Percentiles rank a stretch among this genome's conserved stretches.
Conservation (phyloP, 805 yeast species). For the Starmerella bacillaris region DNA sequence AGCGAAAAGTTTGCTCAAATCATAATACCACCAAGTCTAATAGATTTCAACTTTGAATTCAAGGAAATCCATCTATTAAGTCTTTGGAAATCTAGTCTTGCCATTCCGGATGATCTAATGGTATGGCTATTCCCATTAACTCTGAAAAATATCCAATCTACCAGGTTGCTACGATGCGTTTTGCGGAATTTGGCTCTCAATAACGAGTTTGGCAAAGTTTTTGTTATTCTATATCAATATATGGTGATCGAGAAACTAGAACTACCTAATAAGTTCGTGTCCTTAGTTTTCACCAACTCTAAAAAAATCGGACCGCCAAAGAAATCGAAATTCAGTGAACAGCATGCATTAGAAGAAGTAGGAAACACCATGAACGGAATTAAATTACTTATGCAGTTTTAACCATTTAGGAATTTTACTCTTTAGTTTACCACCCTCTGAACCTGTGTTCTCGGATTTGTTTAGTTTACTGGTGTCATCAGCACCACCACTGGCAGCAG, state of each 20-base stretch:
- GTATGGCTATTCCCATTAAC: constrained; percentile 13
- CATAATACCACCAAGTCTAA: constrained; percentile 7
- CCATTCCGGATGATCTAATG: no score
- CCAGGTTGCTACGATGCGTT: constrained; percentile 9
- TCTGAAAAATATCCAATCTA: not conserved
- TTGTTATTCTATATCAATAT: no score
- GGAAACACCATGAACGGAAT: no score
- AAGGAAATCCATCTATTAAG: constrained; percentile 6
- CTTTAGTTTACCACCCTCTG: not conserved
- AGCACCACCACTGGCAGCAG: not conserved
- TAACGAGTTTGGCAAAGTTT: no score
- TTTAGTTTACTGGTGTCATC: not conserved
- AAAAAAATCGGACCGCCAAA: no score
- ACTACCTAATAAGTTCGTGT: no score
- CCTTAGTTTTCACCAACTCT: no score
- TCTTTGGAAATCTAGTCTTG: constrained; percentile 11
- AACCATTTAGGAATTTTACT: constrained; percentile 17
- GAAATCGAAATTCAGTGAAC: no score
- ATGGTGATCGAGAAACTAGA: no score
- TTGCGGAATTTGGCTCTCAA: no score
- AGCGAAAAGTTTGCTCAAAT: constrained; percentile 6
- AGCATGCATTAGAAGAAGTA: no score
- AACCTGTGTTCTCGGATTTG: not conserved
- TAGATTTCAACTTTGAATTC: constrained; percentile 1
- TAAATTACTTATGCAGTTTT: constrained; percentile 13